phyloP scores from a whole-genome alignment of 805 yeast species.

The Nakazawaea peltata region DNA sequence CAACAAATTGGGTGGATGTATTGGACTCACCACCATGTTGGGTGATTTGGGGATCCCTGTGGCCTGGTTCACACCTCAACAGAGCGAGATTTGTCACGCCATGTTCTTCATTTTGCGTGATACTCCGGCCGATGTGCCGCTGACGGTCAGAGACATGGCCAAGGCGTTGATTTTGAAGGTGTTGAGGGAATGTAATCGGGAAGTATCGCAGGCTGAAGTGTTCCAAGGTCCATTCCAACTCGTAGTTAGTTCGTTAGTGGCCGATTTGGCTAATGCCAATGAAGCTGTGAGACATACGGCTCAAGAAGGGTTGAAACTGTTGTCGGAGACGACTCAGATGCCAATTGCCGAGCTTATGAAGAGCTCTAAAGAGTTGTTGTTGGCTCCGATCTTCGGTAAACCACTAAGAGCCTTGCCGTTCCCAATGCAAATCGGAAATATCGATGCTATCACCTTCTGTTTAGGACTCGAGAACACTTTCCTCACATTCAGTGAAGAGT shows the following conservation, averaged over 20 bases:
- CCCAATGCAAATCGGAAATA: conserved; percentile 97
- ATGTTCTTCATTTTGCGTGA: conserved; percentile 87
- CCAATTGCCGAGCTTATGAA: conserved; percentile 70
- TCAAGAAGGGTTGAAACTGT: conserved; percentile 54
- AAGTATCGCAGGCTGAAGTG: conserved; percentile 52
- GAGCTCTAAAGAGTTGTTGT: conserved; percentile 72
- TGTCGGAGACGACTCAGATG: conserved; percentile 63
- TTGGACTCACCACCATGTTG: conserved; percentile 71
- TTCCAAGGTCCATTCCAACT: conserved; percentile 70
- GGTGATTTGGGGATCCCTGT: conserved; percentile 61
- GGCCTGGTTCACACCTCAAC: conserved; percentile 68
- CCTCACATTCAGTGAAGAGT: conserved; percentile 80
- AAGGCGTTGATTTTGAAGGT: conserved; percentile 56
- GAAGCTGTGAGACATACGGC: conserved; percentile 76
- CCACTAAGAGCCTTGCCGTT: conserved; percentile 95
- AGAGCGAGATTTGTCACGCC: conserved; percentile 78
- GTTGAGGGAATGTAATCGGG: conserved; percentile 57
- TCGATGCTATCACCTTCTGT: conserved; percentile 94
- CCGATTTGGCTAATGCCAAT: conserved; percentile 87
- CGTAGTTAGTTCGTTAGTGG: conserved; percentile 80
- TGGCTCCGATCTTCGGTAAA: conserved; percentile 94
- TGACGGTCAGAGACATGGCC: conserved; percentile 67
- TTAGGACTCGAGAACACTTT: conserved; percentile 74
- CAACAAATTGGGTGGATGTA: conserved; percentile 80
- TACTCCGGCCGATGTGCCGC: conserved; percentile 82